phyloP scores from a whole-genome alignment of 1,139 yeast species.

The Taphrina wiesneri region DNA sequence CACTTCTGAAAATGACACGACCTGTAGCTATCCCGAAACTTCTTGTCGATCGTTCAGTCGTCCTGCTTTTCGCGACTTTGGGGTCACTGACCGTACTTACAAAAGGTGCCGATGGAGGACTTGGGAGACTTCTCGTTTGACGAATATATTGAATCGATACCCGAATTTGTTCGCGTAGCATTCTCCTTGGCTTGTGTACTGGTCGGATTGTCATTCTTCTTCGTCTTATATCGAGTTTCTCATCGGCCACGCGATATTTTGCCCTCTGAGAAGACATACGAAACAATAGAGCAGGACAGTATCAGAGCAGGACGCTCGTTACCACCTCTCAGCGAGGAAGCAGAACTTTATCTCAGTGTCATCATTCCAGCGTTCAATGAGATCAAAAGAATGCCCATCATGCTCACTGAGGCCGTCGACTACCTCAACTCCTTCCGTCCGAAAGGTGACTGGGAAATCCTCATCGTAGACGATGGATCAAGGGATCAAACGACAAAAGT shows the following conservation, averaged over 20 bases:
- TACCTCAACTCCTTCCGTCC: constrained; percentile 49
- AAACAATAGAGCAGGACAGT: constrained; percentile 22
- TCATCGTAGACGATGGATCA: constrained; percentile 91
- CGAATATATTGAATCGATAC: neutral
- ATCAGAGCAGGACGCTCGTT: constrained; percentile 16
- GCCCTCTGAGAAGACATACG: constrained; percentile 35
- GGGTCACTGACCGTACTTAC: neutral
- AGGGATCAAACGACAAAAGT: constrained; percentile 72
- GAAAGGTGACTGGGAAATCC: constrained; percentile 61
- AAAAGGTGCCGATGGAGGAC: neutral
- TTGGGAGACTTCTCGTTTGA: neutral
- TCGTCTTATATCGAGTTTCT: constrained; percentile 28
- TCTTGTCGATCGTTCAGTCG: neutral
- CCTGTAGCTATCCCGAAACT: no score
- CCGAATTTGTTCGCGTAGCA: constrained; percentile 11
- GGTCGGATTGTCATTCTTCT: constrained; percentile 9
- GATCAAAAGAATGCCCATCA: constrained; percentile 64
- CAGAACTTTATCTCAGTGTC: constrained; percentile 58
- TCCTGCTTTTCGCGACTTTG: neutral
- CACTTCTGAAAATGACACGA: neutral
- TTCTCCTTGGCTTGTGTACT: constrained; percentile 9
- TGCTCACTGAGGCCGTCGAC: constrained; percentile 75
- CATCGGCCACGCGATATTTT: constrained; percentile 39
- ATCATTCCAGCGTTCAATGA: constrained; percentile 94
- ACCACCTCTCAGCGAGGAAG: constrained; percentile 31